phyloP scores from a whole-genome alignment of 2,329 filamentous ascomycete species.

The Aspergillus viridinutans region DNA sequence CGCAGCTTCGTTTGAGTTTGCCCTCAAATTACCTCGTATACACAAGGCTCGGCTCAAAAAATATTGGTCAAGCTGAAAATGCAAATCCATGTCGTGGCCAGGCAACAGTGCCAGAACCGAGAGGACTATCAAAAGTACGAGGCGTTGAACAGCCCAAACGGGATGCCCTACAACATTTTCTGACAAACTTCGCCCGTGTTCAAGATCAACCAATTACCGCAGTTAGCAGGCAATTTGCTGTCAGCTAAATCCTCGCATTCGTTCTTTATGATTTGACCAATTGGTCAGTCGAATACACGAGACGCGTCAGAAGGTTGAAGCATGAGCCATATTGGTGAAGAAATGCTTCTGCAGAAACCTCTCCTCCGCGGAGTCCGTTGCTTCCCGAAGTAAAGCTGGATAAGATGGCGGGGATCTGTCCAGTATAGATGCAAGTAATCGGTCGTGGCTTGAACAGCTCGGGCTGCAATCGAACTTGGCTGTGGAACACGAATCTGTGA shows the following conservation, averaged over 20 bases:
- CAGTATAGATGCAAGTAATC: background rate
- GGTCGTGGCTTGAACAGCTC: background rate
- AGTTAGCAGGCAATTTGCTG: background rate
- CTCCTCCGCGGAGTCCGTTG: background rate
- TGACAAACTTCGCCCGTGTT: background rate
- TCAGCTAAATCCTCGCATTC: background rate
- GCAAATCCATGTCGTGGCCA: background rate
- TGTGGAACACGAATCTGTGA: background rate
- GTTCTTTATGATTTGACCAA: background rate
- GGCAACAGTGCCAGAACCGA: background rate
- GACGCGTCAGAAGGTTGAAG: background rate
- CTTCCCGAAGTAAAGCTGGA: background rate
- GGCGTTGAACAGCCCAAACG: background rate
- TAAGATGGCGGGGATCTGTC: background rate
- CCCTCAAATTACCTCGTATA: background rate
- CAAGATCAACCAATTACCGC: background rate
- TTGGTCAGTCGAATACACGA: background rate
- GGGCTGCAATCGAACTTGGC: background rate
- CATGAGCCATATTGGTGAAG: background rate
- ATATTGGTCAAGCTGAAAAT: background rate
- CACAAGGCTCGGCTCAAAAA: background rate
- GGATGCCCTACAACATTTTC: background rate
- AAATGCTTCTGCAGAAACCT: background rate
- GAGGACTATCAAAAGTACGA: background rate
- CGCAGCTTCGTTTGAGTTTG: background rate